Evolutionary conservation across 805 yeast genomes (phyloP), one percentile per base, ranked within the genome.

Genomic region (Schwanniomyces yamadae): DNA sequence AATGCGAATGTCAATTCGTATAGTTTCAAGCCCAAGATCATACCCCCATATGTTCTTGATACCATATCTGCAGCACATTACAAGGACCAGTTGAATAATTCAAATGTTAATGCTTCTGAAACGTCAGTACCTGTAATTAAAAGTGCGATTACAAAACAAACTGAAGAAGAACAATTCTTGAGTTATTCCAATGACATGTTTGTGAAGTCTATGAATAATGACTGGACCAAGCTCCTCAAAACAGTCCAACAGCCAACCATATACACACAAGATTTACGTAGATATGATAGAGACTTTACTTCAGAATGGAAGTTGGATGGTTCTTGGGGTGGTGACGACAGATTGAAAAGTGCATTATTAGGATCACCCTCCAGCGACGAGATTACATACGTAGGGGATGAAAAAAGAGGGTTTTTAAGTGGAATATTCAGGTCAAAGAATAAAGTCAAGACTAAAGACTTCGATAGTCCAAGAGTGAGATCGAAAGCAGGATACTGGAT

Each of bases 291-390:
- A 13, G 40, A 53, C 12, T 51, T 50, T 28, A 47, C 42, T 19
- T 40, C 52, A n/a, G 73, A 71, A 37, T 55, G 79, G 34, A 66
- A 72, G 28, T 71, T 64, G 31, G 52, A 51, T 23, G 62, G 73
- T 1, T 61, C 70, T 14, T 85, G 93, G 93, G 80, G 81, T 23
- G 95, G 95, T 25, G 86, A 74, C 38, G 75, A 75, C 37, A 59
- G 89, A 40, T 63, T 85, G 42, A 71, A 73, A 37, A 65, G 61
- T 30, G 75, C 80, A 19, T 72, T 80, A 42, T 57, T 74, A 39
- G 70, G 71, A 10, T 40, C 50, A 10, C 47, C 53, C 3, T 45
- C 55, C 14, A 58, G 61, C 22, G 70, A 63, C 16, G 57, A 57
- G 23, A 56, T 52, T 31, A 53, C 58, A 13, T 46, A 48, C 30